Percentiles rank a stretch among this genome's conserved stretches.
phyloP scores from a whole-genome alignment of 768 basidiomycete species.

The Amanita thiersii region DNA sequence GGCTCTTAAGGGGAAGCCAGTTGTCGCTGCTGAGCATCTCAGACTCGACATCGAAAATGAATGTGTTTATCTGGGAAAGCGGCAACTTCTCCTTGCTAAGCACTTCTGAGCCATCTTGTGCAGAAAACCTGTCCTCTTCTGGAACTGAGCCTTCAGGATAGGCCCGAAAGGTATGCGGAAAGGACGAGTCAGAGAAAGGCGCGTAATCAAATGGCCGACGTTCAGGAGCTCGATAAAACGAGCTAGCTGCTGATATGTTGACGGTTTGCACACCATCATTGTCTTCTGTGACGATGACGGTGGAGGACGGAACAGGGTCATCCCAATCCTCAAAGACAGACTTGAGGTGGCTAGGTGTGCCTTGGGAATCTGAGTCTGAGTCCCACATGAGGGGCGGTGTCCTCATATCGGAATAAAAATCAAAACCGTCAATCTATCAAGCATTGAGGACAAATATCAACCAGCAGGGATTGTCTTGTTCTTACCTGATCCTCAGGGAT shows the following conservation, averaged over 20 bases:
- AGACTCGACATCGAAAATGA: background rate
- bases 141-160: conserved; percentile 15
- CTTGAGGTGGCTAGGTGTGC: conserved; percentile 8
- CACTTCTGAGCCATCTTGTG: background rate
- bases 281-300: conserved; percentile 11
- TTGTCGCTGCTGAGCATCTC: too few species aligned
- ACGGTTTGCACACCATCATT: conserved; percentile 27
- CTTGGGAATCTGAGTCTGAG: conserved; percentile 6
- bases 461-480: background rate
- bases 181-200: conserved; percentile 18
- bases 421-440: background rate
- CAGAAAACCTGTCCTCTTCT: background rate
- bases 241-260: conserved; percentile 28
- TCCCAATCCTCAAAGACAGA: conserved; percentile 11
- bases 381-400: conserved; percentile 6
- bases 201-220: conserved; percentile 20
- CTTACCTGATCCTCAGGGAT: conserved; percentile 3
- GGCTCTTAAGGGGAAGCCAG: background rate
- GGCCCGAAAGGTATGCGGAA: conserved; percentile 15
- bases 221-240: conserved; percentile 26
- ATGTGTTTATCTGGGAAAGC: background rate
- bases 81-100: conserved; percentile 1
- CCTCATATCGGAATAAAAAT: background rate
- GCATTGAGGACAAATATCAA: background rate
- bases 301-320: conserved; percentile 1